These are phyloP conservation scores for Zygoascus ofunaensis DNA, from an alignment of 805 yeast genomes.

Conservation along the genomic window DNA sequence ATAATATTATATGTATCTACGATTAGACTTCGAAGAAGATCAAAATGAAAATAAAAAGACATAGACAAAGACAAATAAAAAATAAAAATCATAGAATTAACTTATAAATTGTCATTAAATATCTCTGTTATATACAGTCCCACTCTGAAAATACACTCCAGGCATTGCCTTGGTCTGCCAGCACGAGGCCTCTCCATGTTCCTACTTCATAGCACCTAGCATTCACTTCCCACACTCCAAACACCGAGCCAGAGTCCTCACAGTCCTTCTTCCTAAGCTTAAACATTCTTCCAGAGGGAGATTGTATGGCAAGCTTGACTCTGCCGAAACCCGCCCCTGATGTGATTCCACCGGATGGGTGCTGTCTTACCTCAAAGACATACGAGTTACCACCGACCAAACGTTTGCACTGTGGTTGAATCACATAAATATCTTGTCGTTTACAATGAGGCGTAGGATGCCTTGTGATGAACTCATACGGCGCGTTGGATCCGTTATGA, in stretches of 20 bases:
- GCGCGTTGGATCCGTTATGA: constrained; percentile 57
- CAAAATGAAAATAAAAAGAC: neutral
- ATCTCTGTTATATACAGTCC: constrained; percentile 41
- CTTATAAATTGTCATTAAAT: neutral
- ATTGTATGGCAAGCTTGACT: constrained; percentile 58
- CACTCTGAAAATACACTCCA: constrained; percentile 93
- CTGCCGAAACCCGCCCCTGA: constrained; percentile 34
- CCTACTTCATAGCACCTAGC: constrained; percentile 65
- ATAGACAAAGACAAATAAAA: constrained; percentile 1
- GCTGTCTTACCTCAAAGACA: constrained; percentile 54
- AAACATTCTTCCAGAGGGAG: constrained; percentile 75
- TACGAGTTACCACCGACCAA: constrained; percentile 51
- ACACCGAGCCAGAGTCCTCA: constrained; percentile 17
- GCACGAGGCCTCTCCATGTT: constrained; percentile 71
- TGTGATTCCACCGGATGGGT: constrained; percentile 45
- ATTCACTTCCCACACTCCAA: constrained; percentile 45
- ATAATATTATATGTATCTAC: neutral
- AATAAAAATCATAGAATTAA: neutral
- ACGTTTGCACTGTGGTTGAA: constrained; percentile 71
- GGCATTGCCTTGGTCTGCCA: constrained; percentile 64
- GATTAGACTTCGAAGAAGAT: neutral
- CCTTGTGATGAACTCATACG: constrained; percentile 59
- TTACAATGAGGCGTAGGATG: constrained; percentile 64
- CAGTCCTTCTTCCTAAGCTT: constrained; percentile 47
- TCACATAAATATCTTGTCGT: constrained; percentile 67